phyloP scores from a whole-genome alignment of 2,329 filamentous ascomycete genomes.

The Dothiorella sarmentorum region DNA sequence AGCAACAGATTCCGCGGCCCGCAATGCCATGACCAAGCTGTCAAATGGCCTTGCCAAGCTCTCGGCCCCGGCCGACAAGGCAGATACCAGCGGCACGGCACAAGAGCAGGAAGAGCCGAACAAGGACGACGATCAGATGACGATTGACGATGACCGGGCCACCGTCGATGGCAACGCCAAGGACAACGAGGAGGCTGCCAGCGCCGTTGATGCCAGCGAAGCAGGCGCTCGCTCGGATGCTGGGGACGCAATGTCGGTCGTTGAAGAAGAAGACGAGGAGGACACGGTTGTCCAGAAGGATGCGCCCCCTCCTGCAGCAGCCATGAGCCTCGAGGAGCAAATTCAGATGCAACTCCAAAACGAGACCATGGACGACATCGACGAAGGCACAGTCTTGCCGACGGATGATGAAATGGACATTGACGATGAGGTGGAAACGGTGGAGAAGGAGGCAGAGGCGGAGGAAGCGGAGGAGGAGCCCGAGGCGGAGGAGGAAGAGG shows the following conservation, averaged over 20 bases:
- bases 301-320: not conserved
- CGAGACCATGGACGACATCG: constrained; percentile 23
- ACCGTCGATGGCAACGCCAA: constrained; percentile 26
- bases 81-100: constrained; percentile 4
- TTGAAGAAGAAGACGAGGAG: constrained; percentile 20
- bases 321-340: constrained; percentile 16
- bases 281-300: constrained; percentile 17
- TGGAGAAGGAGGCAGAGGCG: constrained; percentile 25
- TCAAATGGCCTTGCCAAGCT: constrained; percentile 49
- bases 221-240: not conserved
- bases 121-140: not conserved
- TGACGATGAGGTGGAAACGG: constrained; percentile 15
- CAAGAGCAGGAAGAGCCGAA: constrained; percentile 19
- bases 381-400: constrained; percentile 32
- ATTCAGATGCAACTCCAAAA: constrained; percentile 18
- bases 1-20: constrained; percentile 49
- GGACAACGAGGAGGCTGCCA: constrained; percentile 19
- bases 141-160: not conserved
- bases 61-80: constrained; percentile 36
- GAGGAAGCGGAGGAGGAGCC: constrained; percentile 22
- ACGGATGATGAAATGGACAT: constrained; percentile 8
- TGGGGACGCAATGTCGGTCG: not conserved
- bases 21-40: constrained; percentile 55
- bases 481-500: constrained; percentile 15
- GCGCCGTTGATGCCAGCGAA: constrained; percentile 5